Conservation (phyloP, 441 rosid species). For the Bocquillonia castaneifolia region DNA sequence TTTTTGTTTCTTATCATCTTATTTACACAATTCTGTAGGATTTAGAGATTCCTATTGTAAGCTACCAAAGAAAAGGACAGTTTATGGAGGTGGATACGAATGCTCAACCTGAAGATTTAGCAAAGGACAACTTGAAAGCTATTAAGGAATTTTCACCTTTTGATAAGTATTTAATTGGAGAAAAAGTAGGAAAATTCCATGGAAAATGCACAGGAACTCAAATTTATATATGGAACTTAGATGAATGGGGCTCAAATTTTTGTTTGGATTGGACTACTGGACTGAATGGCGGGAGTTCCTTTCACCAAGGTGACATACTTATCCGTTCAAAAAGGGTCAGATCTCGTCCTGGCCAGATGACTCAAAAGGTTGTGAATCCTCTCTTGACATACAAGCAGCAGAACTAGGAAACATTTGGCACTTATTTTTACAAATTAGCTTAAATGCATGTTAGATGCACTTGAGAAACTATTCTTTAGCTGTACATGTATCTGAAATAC, state of each 20-base stretch:
- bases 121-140: constrained; percentile 36
- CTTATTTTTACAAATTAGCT: not conserved
- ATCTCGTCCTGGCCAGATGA: constrained; percentile 39
- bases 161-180: constrained; percentile 40
- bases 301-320: constrained; percentile 38
- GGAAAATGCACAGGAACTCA: constrained; percentile 32
- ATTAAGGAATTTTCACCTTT: constrained; percentile 35
- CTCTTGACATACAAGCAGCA: too few species aligned
- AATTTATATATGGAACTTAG: constrained; percentile 37
- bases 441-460: not conserved
- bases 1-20: constrained; percentile 4
- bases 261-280: constrained; percentile 29
- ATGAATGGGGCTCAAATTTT: constrained; percentile 35
- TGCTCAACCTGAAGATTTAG: constrained; percentile 30
- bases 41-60: constrained; percentile 37
- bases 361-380: constrained; percentile 26
- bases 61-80: constrained; percentile 35
- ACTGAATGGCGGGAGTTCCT: constrained; percentile 33
- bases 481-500: not conserved
- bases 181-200: constrained; percentile 30
- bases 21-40: constrained; percentile 22
- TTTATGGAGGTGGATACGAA: constrained; percentile 28
- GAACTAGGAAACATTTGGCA: not conserved
- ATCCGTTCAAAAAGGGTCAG: constrained; percentile 35
- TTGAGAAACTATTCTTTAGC: not conserved